Evolutionary conservation across 2,329 filamentous ascomycete species (phyloP).

Genomic region (Coniochaeta sp.): DNA sequence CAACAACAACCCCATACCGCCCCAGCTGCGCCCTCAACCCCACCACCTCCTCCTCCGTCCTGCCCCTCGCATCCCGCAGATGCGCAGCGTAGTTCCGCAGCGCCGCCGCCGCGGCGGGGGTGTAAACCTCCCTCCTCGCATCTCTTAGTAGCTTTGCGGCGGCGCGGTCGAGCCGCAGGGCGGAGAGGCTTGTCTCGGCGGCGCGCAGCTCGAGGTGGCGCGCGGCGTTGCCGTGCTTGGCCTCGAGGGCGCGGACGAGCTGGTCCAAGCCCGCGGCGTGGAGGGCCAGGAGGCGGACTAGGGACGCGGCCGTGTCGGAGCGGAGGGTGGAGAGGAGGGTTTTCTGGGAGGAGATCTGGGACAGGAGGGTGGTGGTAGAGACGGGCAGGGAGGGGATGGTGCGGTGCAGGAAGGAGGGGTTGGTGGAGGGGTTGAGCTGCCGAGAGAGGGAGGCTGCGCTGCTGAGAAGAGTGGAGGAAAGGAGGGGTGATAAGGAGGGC

Average conservation of each 20-base stretch:
- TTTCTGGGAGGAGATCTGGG: constrained; percentile 21
- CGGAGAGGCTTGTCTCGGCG: constrained; percentile 32
- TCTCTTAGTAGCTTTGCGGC: constrained; percentile 25
- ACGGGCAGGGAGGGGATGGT: constrained; percentile 40
- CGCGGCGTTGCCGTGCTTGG: constrained; percentile 46
- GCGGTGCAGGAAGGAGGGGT: constrained; percentile 52
- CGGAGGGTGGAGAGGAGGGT: constrained; percentile 29
- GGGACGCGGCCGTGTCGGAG: constrained; percentile 25
- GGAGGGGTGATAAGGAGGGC: constrained; percentile 35
- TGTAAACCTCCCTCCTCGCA: constrained; percentile 34
- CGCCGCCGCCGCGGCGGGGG: constrained; percentile 32
- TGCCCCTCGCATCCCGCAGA: constrained; percentile 37
- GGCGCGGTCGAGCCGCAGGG: constrained; percentile 32
- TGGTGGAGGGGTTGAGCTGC: constrained; percentile 39
- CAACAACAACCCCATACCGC: constrained; percentile 37
- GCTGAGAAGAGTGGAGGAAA: constrained; percentile 42
- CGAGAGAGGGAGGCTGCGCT: constrained; percentile 42
- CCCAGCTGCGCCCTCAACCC: constrained; percentile 34
- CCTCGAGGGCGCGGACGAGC: constrained; percentile 44
- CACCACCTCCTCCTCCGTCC: constrained; percentile 35
- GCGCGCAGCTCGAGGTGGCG: constrained; percentile 45
- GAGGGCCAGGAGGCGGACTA: constrained; percentile 30
- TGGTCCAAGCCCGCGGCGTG: constrained; percentile 30
- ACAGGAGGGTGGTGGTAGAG: constrained; percentile 28
- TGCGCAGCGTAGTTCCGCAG: constrained; percentile 41